Evolutionary conservation across 139 green algal genomes (phyloP).

Genomic region (Nannochloris sp.): DNA sequence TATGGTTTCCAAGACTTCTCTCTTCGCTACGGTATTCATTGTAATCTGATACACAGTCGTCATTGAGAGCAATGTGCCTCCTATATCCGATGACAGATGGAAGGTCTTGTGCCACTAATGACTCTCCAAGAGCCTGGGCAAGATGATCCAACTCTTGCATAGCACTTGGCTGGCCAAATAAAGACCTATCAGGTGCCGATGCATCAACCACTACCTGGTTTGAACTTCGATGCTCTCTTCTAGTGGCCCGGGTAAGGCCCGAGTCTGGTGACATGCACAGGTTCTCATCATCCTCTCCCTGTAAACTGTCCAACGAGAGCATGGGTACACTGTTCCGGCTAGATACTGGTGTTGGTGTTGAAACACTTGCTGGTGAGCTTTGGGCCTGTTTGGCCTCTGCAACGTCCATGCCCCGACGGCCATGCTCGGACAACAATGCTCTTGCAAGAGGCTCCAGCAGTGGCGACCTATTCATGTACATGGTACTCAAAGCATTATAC

Average conservation of each 20-base stretch:
- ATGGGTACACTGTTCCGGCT: no score
- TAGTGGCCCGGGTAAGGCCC: conserved; percentile 26
- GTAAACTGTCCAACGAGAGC: no score
- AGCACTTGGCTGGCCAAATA: not conserved
- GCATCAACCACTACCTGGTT: not conserved
- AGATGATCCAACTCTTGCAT: conserved; percentile 23
- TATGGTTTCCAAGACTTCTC: conserved; percentile 1
- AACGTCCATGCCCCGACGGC: no score
- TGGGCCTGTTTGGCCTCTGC: no score
- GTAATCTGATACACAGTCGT: no score
- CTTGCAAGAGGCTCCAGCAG: conserved; percentile 4
- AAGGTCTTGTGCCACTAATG: conserved; percentile 34
- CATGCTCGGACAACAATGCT: not conserved
- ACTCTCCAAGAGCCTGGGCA: conserved; percentile 32
- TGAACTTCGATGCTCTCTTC: conserved; percentile 9
- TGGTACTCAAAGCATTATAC: not conserved
- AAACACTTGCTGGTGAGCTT: no score
- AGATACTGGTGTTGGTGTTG: no score
- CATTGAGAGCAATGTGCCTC: not conserved
- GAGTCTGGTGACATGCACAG: not conserved
- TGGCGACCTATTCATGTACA: conserved; percentile 10
- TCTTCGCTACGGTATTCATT: no score
- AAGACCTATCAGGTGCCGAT: no score
- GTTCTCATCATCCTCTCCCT: no score
- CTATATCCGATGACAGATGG: conserved; percentile 34